Conservation (phyloP, 257 asterid genomes). For the Fraxinus anomala region DNA sequence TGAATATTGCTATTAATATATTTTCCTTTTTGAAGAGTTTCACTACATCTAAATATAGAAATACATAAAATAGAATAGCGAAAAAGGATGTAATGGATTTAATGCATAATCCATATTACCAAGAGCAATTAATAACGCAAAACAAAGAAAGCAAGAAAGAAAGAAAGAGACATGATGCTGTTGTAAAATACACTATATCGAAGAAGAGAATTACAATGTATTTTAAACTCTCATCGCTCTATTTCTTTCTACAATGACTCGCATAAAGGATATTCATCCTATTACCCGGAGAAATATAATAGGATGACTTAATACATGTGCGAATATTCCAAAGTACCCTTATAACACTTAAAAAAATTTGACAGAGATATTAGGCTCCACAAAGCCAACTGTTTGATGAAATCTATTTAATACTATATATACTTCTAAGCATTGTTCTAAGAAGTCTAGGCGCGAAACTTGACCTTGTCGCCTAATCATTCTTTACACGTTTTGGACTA, state of each 20-base stretch:
- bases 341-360: neutral
- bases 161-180: neutral
- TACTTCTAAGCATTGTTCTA: too few relatives aligned
- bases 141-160: neutral
- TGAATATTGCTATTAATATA: constrained; percentile 7
- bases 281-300: neutral
- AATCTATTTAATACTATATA: neutral
- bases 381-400: neutral
- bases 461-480: too few relatives aligned
- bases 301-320: neutral
- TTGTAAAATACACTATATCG: too few relatives aligned
- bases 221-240: neutral
- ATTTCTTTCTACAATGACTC: neutral
- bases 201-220: too few relatives aligned
- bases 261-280: too few relatives aligned
- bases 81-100: neutral
- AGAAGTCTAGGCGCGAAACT: too few relatives aligned
- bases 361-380: neutral
- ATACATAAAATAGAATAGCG: neutral
- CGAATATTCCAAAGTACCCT: neutral
- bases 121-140: neutral
- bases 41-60: neutral
- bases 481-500: too few relatives aligned
- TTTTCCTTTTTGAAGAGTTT: neutral
- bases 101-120: too few relatives aligned